Evolutionary conservation across 169 alveolate species (phyloP), one percentile per base, ranked within the genome.

Genomic region (Cryptosporidium tyzzeri): DNA sequence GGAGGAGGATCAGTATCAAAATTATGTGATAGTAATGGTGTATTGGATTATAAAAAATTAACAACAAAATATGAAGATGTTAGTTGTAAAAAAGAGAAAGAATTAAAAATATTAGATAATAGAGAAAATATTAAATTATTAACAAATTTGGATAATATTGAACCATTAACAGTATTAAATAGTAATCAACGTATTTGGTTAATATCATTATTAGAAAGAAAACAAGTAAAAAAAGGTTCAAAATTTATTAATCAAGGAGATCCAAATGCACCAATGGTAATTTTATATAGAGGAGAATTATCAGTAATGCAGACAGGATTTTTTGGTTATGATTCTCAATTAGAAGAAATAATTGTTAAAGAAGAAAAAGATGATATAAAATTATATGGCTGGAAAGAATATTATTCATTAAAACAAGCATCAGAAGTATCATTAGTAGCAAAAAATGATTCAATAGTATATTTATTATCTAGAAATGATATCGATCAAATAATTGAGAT

Each of bases 291-390:
- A 12, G 86, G 86, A 33, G 86, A n/a, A 39, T 31, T 73, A 6
- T 55, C 86, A n/a, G 41, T 73, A 73, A 73, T 73, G 71, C 86
- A 73, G 31, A 73, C 86, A 53, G 71, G 86, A 31, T 73, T 73
- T n/a, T 73, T 73, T 73, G 86, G 86, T 31, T 73, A 73, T 55
- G 86, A 73, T 31, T 73, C 86, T 4, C 51, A 70, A 29, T 70
- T 70, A 37, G 84, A 70, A 21, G 86, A 73, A 41, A 59, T 73
- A 23, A 35, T 18, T 10, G 55, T 31, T 53, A 53, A 35, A 7
- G 39, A 39, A 9, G 70, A 58, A 31, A 51, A 55, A 21, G 55
- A 59, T 12, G 70, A 58, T 37, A 45, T 73, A 12, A 59, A 39
- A 58, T 59, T 55, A 59, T 73, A 33, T 59, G 86, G 86, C 21